Conservation (phyloP, 2,329 filamentous ascomycete species). For the Aphanoascus verrucosus region DNA sequence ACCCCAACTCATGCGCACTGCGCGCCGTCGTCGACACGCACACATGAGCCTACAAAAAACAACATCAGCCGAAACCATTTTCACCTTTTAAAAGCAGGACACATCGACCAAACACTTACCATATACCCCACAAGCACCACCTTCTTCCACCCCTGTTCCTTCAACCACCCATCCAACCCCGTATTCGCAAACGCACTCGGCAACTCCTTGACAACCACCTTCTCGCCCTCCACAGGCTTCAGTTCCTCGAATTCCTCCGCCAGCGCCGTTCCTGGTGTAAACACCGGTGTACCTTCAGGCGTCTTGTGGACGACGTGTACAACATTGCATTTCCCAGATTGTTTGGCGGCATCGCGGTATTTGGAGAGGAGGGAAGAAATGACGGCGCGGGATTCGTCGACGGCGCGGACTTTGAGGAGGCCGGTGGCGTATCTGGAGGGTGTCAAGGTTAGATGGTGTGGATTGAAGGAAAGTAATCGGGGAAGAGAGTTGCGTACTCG, state of each 20-base stretch:
- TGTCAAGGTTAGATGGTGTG: conserved; percentile 3
- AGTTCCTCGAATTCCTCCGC: conserved; percentile 53
- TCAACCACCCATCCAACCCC: conserved; percentile 46
- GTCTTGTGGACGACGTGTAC: conserved; percentile 53
- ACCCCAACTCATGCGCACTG: conserved; percentile 50
- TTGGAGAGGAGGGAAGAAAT: conserved; percentile 49
- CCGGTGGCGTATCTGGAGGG: conserved; percentile 40
- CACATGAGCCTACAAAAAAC: conserved; percentile 46
- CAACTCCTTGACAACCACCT: conserved; percentile 47
- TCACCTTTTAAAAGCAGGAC: not conserved
- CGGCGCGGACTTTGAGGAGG: conserved; percentile 46
- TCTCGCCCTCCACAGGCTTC: conserved; percentile 44
- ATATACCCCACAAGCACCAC: conserved; percentile 41
- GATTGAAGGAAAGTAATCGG: not conserved
- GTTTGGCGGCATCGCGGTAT: conserved; percentile 45
- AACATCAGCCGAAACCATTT: not conserved
- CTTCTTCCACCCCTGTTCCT: conserved; percentile 45
- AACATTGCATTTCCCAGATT: conserved; percentile 36
- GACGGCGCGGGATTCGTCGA: conserved; percentile 43
- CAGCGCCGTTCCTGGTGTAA: conserved; percentile 51
- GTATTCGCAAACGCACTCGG: conserved; percentile 54
- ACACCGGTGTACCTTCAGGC: conserved; percentile 53
- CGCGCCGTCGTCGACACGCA: conserved; percentile 54
- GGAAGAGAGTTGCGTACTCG: conserved; percentile 41
- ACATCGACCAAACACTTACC: conserved; percentile 11